These are phyloP conservation scores for Fagopyrum homotropicum DNA, from an alignment of 148 eudicot species.

Conservation along the genomic window DNA sequence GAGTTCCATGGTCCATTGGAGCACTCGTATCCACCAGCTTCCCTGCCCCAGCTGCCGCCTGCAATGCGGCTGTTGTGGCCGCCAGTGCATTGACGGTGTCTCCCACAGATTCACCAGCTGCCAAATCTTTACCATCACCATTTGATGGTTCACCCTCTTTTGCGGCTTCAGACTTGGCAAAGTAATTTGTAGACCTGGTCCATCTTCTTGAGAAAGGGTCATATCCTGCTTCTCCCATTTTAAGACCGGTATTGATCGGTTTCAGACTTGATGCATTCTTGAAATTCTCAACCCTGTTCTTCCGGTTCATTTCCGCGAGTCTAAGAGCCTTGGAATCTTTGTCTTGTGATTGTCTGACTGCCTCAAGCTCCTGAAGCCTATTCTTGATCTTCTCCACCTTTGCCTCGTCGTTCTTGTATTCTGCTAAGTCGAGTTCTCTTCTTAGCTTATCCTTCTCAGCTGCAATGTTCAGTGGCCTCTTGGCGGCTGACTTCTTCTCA, in stretches of 20 bases:
- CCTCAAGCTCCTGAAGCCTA: constrained; percentile 69
- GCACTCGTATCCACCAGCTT: constrained; percentile 92
- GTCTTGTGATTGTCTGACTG: constrained; percentile 49
- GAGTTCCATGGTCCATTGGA: constrained; percentile 89
- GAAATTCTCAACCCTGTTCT: constrained; percentile 87
- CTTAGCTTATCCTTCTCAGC: constrained; percentile 90
- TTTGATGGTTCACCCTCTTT: constrained; percentile 17
- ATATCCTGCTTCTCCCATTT: constrained; percentile 94
- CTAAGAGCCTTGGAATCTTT: constrained; percentile 71
- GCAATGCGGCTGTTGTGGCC: constrained; percentile 76
- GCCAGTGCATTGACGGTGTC: constrained; percentile 18
- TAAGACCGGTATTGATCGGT: constrained; percentile 43
- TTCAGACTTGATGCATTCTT: constrained; percentile 78
- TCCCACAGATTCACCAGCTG: constrained; percentile 16
- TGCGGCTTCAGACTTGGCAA: constrained; percentile 38
- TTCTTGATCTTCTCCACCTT: constrained; percentile 70
- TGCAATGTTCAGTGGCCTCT: constrained; percentile 85
- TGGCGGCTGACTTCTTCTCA: constrained; percentile 88
- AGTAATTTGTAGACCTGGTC: constrained; percentile 90
- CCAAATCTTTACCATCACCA: constrained; percentile 21
- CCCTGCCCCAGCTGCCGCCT: constrained; percentile 92
- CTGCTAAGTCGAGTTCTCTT: constrained; percentile 77
- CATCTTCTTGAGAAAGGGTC: constrained; percentile 98
- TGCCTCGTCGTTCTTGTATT: constrained; percentile 58
- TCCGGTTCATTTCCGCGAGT: constrained; percentile 85